These are phyloP conservation scores for Pleomassaria siparia DNA, from an alignment of 2,329 filamentous ascomycete species.

Conservation along the genomic window DNA sequence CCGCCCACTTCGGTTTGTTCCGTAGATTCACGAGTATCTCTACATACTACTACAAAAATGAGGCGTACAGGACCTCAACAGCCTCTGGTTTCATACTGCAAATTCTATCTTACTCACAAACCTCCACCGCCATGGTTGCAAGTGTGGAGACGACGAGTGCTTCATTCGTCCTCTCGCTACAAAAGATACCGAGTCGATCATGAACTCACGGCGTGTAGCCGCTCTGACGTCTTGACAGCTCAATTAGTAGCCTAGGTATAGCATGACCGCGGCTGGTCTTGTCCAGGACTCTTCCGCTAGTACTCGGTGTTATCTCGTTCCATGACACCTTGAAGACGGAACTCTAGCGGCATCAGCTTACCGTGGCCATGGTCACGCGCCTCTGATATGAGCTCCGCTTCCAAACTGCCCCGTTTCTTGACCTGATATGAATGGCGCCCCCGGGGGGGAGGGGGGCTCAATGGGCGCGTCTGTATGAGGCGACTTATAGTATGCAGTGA, in stretches of 20 bases:
- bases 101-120: background rate
- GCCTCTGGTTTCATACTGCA: too few relatives aligned
- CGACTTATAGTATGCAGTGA: too few relatives aligned
- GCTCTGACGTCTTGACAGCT: background rate
- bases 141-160: constrained; percentile 10
- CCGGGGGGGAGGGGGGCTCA: too few relatives aligned
- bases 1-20: constrained; percentile 26
- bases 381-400: background rate
- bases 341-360: constrained; percentile 13
- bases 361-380: background rate
- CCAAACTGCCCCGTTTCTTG: background rate
- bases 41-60: too few relatives aligned
- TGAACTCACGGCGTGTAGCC: constrained; percentile 4
- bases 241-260: background rate
- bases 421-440: too few relatives aligned
- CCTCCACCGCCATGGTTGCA: background rate
- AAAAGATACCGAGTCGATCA: constrained; percentile 1
- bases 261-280: background rate
- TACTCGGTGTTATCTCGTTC: constrained; percentile 23
- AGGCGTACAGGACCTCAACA: too few relatives aligned
- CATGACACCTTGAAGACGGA: constrained; percentile 14
- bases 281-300: constrained; percentile 5
- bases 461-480: too few relatives aligned
- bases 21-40: constrained; percentile 16
- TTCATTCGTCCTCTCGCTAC: constrained; percentile 9